Conservation (phyloP, 2,329 filamentous ascomycete genomes). For the Albophoma yamanashiensis region DNA sequence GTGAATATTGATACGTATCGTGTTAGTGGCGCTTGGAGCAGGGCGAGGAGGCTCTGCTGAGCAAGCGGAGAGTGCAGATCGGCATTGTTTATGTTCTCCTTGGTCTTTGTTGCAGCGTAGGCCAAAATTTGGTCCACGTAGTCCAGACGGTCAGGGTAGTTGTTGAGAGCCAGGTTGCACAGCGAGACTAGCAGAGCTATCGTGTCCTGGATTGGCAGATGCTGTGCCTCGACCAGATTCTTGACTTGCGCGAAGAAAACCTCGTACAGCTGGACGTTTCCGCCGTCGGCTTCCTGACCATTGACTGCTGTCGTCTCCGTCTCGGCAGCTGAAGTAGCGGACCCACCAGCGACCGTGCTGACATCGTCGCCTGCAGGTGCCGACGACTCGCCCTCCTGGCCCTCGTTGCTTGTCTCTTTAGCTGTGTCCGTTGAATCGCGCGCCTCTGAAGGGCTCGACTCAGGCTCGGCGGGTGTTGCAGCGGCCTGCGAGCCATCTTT, state of each 20-base stretch:
- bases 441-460: conserved; percentile 23
- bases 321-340: conserved; percentile 31
- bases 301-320: conserved; percentile 38
- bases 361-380: conserved; percentile 17
- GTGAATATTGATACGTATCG: conserved; percentile 92
- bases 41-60: conserved; percentile 78
- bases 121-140: conserved; percentile 91
- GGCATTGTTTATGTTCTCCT: conserved; percentile 86
- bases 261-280: conserved; percentile 84
- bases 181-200: conserved; percentile 91
- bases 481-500: conserved; percentile 32
- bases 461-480: conserved; percentile 11
- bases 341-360: conserved; percentile 18
- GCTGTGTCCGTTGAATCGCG: conserved; percentile 11
- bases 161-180: conserved; percentile 86
- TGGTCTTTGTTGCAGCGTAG: conserved; percentile 78
- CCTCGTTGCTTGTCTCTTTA: conserved; percentile 22
- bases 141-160: conserved; percentile 85
- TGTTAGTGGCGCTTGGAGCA: conserved; percentile 84
- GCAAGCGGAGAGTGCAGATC: conserved; percentile 82
- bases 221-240: conserved; percentile 82
- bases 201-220: conserved; percentile 86
- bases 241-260: conserved; percentile 96
- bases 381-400: conserved; percentile 4
- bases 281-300: conserved; percentile 31